A percentile compares a stretch with the other conserved stretches of the same genome.
phyloP scores from a whole-genome alignment of 208 protist species.

The Angomonas deanei region DNA sequence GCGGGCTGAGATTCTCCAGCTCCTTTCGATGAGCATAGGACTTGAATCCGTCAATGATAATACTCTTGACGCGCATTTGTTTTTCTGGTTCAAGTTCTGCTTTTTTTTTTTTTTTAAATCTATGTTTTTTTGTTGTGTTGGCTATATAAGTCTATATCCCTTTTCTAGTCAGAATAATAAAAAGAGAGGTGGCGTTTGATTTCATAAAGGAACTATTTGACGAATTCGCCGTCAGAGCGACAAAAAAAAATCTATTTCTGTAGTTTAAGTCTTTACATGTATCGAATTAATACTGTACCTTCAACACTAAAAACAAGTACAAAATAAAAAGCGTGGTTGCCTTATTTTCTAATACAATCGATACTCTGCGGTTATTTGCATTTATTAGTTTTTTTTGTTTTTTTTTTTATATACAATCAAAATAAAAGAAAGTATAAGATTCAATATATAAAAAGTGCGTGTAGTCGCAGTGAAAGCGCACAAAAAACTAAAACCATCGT shows the following conservation, averaged over 20 bases:
- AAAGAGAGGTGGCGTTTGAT: no score
- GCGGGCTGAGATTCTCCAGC: constrained; percentile 94
- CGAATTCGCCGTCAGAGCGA: no score
- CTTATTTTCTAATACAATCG: background rate
- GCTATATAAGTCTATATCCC: background rate
- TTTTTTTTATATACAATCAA: background rate
- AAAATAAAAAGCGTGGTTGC: background rate
- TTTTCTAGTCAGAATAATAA: no score
- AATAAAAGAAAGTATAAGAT: constrained; percentile 16
- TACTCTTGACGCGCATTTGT: constrained; percentile 98
- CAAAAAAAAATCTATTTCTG: no score
- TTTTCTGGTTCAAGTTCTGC: background rate
- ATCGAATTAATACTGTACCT: no score
- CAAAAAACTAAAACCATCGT: background rate
- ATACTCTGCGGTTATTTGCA: background rate
- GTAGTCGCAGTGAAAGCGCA: constrained; percentile 3
- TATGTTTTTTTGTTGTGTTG: background rate
- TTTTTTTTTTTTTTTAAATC: background rate
- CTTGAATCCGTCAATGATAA: constrained; percentile 99
- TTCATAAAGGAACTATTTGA: no score
- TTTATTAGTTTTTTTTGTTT: background rate
- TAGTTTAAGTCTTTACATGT: no score
- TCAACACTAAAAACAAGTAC: background rate
- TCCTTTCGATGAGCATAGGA: constrained; percentile 98
- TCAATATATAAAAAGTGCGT: background rate